Base-by-base conservation (phyloP, 2,329 filamentous ascomycete genomes). In the Pseudopithomyces maydicus region DNA sequence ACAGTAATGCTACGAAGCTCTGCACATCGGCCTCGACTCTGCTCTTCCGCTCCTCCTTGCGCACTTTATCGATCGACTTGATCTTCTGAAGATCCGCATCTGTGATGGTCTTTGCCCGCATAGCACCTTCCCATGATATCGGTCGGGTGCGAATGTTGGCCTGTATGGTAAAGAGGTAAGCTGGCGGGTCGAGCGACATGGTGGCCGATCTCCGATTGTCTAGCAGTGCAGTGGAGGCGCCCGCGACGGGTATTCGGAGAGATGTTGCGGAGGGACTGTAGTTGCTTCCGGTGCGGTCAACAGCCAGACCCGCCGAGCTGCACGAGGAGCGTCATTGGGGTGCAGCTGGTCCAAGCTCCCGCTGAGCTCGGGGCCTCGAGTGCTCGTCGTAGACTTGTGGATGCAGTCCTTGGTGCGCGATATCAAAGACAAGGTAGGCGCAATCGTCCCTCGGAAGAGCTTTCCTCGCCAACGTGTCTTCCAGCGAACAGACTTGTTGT, bases 81-180 rank as follows among this genome's bases (percentile, higher is more conserved):
- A 99, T 97, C 84, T 93, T 94, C 81, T 90, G 91, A 68, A 97
- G 86, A 78, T 99, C 94, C 67, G 90, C 89, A 67, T 98, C 94
- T 56, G 91, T 96, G 79, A 99, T 90, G 72, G 92, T 95, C 77
- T 93, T 92, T 68, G 92, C 92, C 77, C 95, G 88, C 66, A 96
- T 92, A 70, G 94, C 93, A 70, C 94, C 94, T 79, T 98, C 94
- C 95, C 95, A 99, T 56, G 94, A 93, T 79, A 99, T 97, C 64
- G 93, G 93, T 67, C 95, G 88, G 74, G 91, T 90, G 74, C 95
- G 91, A 77, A 98, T 97, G 83, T 98, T 98, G 86, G 91, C 96
- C 82, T 97, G 93, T 67, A 97, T 85, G 67, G 92, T 94, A 74
- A 87, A 84, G 64, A 91, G 85, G 78, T 97, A 97, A 57, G 91